Evolutionary conservation across 2,329 filamentous ascomycete genomes (phyloP).

Genomic region (Hymenoscyphus repandus): DNA sequence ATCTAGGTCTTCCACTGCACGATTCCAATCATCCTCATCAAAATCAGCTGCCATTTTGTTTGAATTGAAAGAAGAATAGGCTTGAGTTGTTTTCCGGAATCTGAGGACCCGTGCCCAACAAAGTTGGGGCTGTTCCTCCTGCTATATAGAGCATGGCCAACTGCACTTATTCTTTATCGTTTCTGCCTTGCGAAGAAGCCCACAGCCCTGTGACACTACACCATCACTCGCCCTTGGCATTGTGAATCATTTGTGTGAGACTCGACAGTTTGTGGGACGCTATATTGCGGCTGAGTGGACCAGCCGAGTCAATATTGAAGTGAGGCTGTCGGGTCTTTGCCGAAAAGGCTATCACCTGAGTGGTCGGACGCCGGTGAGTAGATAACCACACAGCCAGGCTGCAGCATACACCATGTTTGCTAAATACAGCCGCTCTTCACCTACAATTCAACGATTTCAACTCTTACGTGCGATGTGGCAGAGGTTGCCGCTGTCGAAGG

Average conservation of each 20-base stretch:
- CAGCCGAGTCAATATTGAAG: background rate
- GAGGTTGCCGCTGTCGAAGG: background rate
- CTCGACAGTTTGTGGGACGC: background rate
- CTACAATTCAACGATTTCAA: background rate
- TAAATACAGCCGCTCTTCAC: background rate
- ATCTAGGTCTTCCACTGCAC: background rate
- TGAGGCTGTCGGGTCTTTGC: background rate
- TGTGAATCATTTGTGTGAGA: background rate
- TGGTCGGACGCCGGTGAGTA: background rate
- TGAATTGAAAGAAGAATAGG: background rate
- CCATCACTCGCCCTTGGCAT: background rate
- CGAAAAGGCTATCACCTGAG: background rate
- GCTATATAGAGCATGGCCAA: background rate
- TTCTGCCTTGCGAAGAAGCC: background rate
- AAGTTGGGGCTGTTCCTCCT: background rate
- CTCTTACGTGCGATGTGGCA: background rate
- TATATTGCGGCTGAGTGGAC: background rate
- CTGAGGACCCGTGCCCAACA: background rate
- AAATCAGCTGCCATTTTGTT: slow-evolving; percentile 5
- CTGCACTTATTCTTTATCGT: background rate
- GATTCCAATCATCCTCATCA: slow-evolving; percentile 8
- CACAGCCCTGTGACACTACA: background rate
- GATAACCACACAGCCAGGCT: background rate
- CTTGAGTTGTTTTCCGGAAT: background rate
- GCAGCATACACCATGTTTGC: background rate